Conservation (phyloP, 768 basidiomycete species). For the Suillus plorans region DNA sequence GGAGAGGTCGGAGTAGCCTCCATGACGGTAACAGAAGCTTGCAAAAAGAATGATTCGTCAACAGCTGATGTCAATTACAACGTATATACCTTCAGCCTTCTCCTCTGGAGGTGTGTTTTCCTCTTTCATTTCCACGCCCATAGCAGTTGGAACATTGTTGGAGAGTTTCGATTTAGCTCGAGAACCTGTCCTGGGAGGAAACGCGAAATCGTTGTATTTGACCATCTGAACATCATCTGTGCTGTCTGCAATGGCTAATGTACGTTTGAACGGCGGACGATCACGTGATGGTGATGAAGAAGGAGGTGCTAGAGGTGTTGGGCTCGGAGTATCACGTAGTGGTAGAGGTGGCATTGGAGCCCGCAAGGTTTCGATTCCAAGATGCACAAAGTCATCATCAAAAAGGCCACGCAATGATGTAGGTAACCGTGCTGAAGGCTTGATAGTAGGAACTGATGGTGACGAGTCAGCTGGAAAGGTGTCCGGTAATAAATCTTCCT, state of each 20-base stretch:
- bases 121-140: conserved; percentile 26
- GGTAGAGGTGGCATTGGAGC: conserved; percentile 34
- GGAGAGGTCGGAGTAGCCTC: conserved; percentile 42
- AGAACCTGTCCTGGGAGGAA: conserved; percentile 41
- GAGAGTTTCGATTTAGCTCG: conserved; percentile 35
- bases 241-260: conserved; percentile 26
- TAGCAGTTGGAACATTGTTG: conserved; percentile 16
- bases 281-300: conserved; percentile 39
- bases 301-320: conserved; percentile 26
- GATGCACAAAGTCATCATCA: conserved; percentile 47
- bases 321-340: conserved; percentile 24
- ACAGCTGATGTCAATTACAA: background rate
- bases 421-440: conserved; percentile 58
- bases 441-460: conserved; percentile 44
- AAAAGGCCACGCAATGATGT: conserved; percentile 80
- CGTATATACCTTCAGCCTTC: conserved; percentile 1
- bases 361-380: conserved; percentile 41
- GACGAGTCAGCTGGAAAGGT: conserved; percentile 15
- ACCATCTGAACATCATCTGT: conserved; percentile 42
- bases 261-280: conserved; percentile 31
- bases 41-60: conserved; percentile 37
- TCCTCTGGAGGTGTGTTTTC: conserved; percentile 2
- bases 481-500: conserved; percentile 24
- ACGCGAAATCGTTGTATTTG: conserved; percentile 52
- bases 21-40: conserved; percentile 56